Percentiles rank a stretch among this genome's conserved stretches.
Conservation (phyloP, 1,139 yeast genomes). For the Candida smagusa region DNA sequence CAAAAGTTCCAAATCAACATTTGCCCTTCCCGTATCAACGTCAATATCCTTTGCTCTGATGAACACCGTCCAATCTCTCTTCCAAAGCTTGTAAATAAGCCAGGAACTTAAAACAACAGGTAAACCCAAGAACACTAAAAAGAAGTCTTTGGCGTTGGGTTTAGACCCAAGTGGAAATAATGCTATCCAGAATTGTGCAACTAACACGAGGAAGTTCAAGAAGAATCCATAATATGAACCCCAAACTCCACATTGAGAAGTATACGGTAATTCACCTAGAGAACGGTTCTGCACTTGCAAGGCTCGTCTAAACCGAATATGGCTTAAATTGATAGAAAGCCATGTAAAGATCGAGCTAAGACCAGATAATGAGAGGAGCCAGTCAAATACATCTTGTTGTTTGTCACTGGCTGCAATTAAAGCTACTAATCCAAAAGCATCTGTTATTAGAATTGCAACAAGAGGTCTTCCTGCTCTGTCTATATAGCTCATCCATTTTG, state of each 20-base stretch:
- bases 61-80: slow-evolving; percentile 43
- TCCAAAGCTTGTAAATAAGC: slow-evolving; percentile 55
- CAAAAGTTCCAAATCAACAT: slow-evolving; percentile 21
- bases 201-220: slow-evolving; percentile 60
- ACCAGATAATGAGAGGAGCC: slow-evolving; percentile 84
- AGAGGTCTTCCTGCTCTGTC: slow-evolving; percentile 33
- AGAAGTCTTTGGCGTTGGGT: slow-evolving; percentile 59
- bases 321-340: slow-evolving; percentile 75
- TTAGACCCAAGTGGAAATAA: slow-evolving; percentile 59
- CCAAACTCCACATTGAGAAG: slow-evolving; percentile 61
- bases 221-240: slow-evolving; percentile 69
- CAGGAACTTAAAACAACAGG: slow-evolving; percentile 60
- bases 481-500: slow-evolving; percentile 29
- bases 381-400: slow-evolving; percentile 65
- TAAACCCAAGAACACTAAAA: slow-evolving; percentile 58
- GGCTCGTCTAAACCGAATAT: slow-evolving; percentile 76
- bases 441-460: slow-evolving; percentile 28
- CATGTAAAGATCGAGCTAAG: slow-evolving; percentile 82
- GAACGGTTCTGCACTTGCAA: slow-evolving; percentile 62
- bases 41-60: slow-evolving; percentile 22
- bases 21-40: slow-evolving; percentile 23
- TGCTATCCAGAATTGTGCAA: slow-evolving; percentile 82
- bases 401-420: slow-evolving; percentile 68
- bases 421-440: slow-evolving; percentile 60
- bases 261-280: slow-evolving; percentile 64